Evolutionary conservation across 2,329 filamentous ascomycete genomes (phyloP).

Genomic region (Pseudopyricularia cyperi): DNA sequence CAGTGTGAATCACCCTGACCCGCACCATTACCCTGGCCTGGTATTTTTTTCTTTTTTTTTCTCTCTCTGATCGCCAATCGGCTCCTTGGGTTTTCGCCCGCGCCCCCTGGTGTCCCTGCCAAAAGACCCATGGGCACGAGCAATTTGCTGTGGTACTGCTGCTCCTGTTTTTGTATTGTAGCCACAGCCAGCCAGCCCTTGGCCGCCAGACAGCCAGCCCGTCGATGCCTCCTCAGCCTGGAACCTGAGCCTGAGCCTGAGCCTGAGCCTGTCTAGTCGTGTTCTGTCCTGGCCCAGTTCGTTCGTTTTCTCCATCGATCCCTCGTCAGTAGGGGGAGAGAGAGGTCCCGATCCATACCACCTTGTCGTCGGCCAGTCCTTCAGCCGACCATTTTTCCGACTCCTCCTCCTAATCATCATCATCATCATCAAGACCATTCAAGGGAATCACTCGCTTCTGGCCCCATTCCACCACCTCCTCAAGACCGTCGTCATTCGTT

Average conservation of each 20-base stretch:
- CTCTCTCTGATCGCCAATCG: not conserved
- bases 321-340: too few relatives aligned
- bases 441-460: conserved; percentile 9
- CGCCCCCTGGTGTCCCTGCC: not conserved
- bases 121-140: not conserved
- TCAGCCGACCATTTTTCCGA: not conserved
- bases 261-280: too few relatives aligned
- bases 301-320: too few relatives aligned
- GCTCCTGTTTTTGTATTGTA: not conserved
- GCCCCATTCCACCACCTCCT: conserved; percentile 4
- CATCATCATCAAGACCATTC: not conserved
- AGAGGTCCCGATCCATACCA: too few relatives aligned
- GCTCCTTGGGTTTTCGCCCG: not conserved
- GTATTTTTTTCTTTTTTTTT: too few relatives aligned
- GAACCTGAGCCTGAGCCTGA: too few relatives aligned
- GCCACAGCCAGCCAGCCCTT: too few relatives aligned
- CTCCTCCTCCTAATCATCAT: not conserved
- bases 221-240: too few relatives aligned
- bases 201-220: too few relatives aligned
- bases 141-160: not conserved
- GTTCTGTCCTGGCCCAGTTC: too few relatives aligned
- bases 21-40: not conserved
- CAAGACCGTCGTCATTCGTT: conserved; percentile 42
- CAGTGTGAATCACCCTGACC: not conserved
- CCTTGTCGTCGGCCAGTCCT: not conserved